phyloP scores from a whole-genome alignment of 2,329 filamentous ascomycete species.

The Pseudogymnoascus verrucosus region DNA sequence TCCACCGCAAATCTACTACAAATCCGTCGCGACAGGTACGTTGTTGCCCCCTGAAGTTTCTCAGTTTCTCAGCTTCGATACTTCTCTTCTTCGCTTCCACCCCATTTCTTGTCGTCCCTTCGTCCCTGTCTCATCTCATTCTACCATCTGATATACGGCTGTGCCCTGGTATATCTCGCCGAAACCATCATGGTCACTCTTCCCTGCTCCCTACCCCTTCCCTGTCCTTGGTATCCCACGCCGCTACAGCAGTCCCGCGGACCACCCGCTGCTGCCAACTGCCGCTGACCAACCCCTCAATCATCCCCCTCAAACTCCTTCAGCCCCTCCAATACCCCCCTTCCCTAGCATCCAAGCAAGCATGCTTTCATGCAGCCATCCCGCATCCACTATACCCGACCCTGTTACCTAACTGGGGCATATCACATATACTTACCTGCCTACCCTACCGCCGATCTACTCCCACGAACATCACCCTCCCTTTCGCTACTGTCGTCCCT shows the following conservation, averaged over 20 bases:
- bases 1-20: not conserved
- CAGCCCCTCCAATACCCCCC: not conserved
- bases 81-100: not conserved
- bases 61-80: not conserved
- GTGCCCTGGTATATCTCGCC: not conserved
- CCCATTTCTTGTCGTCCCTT: not conserved
- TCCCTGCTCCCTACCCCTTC: not conserved
- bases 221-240: not conserved
- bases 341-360: not conserved
- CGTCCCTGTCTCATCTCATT: not conserved
- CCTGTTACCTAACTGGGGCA: not conserved
- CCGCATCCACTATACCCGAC: not conserved
- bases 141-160: slow-evolving; percentile 7
- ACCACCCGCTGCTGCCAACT: not conserved
- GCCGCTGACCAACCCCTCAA: not conserved
- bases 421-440: not conserved
- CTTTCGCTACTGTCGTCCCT: not conserved
- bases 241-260: not conserved
- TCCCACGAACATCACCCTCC: not conserved
- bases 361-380: slow-evolving; percentile 1
- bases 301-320: not conserved
- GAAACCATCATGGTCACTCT: not conserved
- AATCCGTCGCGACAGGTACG: not conserved
- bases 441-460: not conserved
- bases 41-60: not conserved